Evolutionary conservation across 805 yeast genomes (phyloP), one percentile per base, ranked within the genome.

Genomic region (Nakazawaea laoshanensis): DNA sequence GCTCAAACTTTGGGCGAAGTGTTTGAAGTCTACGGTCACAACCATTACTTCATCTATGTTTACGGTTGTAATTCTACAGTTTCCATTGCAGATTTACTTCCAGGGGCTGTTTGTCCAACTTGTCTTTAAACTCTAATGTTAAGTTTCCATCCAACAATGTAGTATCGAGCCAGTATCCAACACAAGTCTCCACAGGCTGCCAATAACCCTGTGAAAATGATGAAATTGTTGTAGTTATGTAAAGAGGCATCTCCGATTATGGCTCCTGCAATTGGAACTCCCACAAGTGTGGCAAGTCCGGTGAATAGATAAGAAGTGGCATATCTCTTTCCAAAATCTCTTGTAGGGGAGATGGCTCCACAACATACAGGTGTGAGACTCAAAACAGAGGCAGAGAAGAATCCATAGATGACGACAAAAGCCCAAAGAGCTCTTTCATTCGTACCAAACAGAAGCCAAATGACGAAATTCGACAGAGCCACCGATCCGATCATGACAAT

Each of bases 391-490:
- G 78, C 71, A 4, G 77, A 63, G 30, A 66, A 56, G 36, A 75
- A 65, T 1, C 84, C 84, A 48, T 67, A 74, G 7, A 65, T 23
- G 0, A 59, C 67, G 4, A 76, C 57, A 50, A 72, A 77, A 1
- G 61, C 65, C 45, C 70, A 72, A 32, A 77, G 45, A 0, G 63
- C 63, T 2, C 48, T 52, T 19, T 53, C 40, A 30, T 42, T 44
- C 14, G 40, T 40, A 3, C 82, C 82, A 35, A 72, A 66, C 2
- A 83, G 83, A 11, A 75, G 50, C 83, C 84, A 76, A 11, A 77
- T 42, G 0, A 59, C 61, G 25, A 77, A 53, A 9, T 69, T 60
- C 49, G 1, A 74, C 10, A 2, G 61, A 52, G 18, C 70, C 60
- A 5, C 71, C 54, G 3, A 50, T 19, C n/a, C n/a, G n/a, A 68